phyloP scores from a whole-genome alignment of 2,329 filamentous ascomycete genomes.

The Fusarium foetens region DNA sequence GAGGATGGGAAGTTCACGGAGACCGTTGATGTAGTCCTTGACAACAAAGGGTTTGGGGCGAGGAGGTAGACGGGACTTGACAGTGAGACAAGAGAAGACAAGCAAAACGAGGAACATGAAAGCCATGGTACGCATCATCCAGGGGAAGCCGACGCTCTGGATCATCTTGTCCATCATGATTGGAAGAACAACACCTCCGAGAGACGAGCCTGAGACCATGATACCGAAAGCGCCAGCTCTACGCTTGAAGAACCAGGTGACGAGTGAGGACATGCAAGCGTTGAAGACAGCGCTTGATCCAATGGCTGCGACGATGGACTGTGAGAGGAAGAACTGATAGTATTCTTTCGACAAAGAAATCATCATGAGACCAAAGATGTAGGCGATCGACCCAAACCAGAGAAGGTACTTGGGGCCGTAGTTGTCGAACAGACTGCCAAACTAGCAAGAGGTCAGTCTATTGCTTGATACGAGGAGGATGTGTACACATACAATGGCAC shows the following conservation, averaged over 20 bases:
- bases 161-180: constrained; percentile 69
- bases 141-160: constrained; percentile 56
- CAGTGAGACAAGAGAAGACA: constrained; percentile 48
- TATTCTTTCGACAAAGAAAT: constrained; percentile 60
- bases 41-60: constrained; percentile 58
- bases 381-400: constrained; percentile 62
- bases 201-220: constrained; percentile 62
- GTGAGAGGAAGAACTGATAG: constrained; percentile 58
- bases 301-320: constrained; percentile 54
- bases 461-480: constrained; percentile 12
- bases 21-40: constrained; percentile 57
- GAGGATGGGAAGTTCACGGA: constrained; percentile 58
- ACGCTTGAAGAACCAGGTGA: constrained; percentile 63
- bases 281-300: constrained; percentile 58
- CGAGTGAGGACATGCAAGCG: constrained; percentile 53
- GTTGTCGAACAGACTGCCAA: constrained; percentile 71
- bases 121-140: constrained; percentile 60
- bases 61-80: constrained; percentile 55
- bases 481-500: constrained; percentile 53
- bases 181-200: constrained; percentile 68
- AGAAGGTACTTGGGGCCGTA: constrained; percentile 70
- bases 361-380: constrained; percentile 75
- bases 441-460: constrained; percentile 40
- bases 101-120: constrained; percentile 57
- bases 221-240: constrained; percentile 65